These are phyloP conservation scores for Dalbergia oliveri DNA, from an alignment of 306 rosid species.

Conservation along the genomic window DNA sequence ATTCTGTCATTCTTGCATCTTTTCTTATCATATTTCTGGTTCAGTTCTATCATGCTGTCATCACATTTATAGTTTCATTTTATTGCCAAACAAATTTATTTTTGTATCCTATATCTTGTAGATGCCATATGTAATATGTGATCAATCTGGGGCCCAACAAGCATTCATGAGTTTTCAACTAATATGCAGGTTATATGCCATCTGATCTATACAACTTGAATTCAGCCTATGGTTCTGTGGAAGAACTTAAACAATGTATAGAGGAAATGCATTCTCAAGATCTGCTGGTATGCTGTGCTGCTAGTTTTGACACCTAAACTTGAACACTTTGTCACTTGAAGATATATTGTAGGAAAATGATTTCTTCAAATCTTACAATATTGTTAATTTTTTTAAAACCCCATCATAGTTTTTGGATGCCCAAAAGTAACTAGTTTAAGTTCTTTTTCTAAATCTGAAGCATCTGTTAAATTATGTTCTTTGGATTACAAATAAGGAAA, in stretches of 20 bases:
- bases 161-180: conserved; percentile 43
- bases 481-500: conserved; percentile 32
- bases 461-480: conserved; percentile 11
- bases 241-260: conserved; percentile 75
- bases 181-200: conserved; percentile 82
- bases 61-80: not conserved
- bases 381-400: conserved; percentile 1
- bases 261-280: conserved; percentile 76
- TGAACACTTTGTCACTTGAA: conserved; percentile 24
- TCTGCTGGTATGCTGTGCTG: conserved; percentile 63
- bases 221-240: conserved; percentile 76
- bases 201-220: conserved; percentile 85
- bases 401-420: not conserved
- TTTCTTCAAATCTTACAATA: conserved; percentile 35
- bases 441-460: not conserved
- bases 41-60: not conserved
- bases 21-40: too few relatives aligned
- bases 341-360: conserved; percentile 5
- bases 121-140: conserved; percentile 20
- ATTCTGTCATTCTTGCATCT: not conserved
- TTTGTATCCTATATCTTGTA: not conserved
- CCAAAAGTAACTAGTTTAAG: conserved; percentile 11
- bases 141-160: conserved; percentile 10
- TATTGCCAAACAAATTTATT: conserved; percentile 16
- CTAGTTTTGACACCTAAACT: conserved; percentile 35